phyloP scores from a whole-genome alignment of 176 grass and related monocot genomes.

The Hyparrhenia diplandra region DNA sequence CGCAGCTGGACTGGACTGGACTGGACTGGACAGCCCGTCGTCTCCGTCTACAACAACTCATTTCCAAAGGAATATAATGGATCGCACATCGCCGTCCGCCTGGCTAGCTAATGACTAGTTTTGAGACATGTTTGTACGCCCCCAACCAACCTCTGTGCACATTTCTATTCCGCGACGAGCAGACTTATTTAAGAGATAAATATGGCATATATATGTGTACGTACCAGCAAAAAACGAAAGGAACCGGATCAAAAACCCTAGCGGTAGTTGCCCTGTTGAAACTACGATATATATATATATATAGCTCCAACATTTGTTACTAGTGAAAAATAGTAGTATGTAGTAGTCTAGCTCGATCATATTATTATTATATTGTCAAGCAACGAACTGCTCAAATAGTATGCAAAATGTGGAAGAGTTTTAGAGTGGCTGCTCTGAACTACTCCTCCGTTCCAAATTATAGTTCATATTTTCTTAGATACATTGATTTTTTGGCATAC shows the following conservation, averaged over 20 bases:
- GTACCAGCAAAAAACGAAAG: background rate
- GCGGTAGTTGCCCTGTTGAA: background rate
- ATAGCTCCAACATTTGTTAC: background rate
- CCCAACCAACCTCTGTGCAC: background rate
- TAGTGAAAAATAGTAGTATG: background rate
- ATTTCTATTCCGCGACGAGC: background rate
- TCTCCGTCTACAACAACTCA: background rate
- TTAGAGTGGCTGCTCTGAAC: background rate
- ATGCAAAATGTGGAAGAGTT: constrained; percentile 5
- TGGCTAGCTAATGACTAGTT: background rate
- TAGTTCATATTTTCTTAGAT: too few relatives aligned
- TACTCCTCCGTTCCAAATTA: too few relatives aligned
- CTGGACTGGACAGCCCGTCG: background rate
- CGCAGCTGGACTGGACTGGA: constrained; percentile 12
- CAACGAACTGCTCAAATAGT: background rate
- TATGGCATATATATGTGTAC: background rate
- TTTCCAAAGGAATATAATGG: background rate
- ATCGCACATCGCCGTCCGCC: background rate
- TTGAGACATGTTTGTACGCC: background rate
- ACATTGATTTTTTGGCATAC: too few relatives aligned
- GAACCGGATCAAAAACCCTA: background rate
- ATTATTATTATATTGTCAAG: background rate
- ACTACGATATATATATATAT: background rate
- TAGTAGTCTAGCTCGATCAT: background rate
- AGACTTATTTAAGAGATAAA: background rate